phyloP scores from a whole-genome alignment of 305 asterid species.

The Fraxinus velutina region DNA sequence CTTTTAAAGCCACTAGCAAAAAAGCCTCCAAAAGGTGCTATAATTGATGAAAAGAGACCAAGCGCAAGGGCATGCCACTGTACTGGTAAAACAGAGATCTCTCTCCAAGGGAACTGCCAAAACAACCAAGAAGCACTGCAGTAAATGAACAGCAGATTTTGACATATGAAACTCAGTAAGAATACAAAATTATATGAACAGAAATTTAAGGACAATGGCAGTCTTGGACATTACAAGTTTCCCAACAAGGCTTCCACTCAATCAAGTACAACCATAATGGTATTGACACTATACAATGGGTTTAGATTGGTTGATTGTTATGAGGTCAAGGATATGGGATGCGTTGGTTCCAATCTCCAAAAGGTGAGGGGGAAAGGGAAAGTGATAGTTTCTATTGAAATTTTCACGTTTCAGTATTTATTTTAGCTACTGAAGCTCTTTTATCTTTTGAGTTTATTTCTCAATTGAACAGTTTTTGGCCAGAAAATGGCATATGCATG shows the following conservation, averaged over 20 bases:
- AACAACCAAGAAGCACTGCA: conserved; percentile 1
- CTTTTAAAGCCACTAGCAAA: conserved; percentile 69
- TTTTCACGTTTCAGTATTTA: neutral
- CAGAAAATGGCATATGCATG: neutral
- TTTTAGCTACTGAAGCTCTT: neutral
- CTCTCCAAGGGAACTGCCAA: conserved; percentile 83
- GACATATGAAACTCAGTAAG: neutral
- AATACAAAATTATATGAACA: neutral
- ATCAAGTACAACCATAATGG: neutral
- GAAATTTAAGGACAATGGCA: conserved; percentile 8
- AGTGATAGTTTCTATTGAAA: neutral
- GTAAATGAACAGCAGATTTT: conserved; percentile 14
- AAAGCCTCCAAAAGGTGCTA: conserved; percentile 98
- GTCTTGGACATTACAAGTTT: neutral
- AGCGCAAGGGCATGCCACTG: conserved; percentile 90
- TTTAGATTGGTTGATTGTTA: neutral
- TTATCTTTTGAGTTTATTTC: neutral
- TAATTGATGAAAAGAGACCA: conserved; percentile 90
- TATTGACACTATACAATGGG: neutral
- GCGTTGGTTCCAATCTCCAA: neutral
- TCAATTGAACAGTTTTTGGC: neutral
- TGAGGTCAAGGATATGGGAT: neutral
- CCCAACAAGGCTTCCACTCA: neutral
- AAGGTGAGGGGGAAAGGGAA: neutral
- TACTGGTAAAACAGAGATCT: conserved; percentile 70